phyloP scores from a whole-genome alignment of 179 eudicot species.

The Camellia oleifera region DNA sequence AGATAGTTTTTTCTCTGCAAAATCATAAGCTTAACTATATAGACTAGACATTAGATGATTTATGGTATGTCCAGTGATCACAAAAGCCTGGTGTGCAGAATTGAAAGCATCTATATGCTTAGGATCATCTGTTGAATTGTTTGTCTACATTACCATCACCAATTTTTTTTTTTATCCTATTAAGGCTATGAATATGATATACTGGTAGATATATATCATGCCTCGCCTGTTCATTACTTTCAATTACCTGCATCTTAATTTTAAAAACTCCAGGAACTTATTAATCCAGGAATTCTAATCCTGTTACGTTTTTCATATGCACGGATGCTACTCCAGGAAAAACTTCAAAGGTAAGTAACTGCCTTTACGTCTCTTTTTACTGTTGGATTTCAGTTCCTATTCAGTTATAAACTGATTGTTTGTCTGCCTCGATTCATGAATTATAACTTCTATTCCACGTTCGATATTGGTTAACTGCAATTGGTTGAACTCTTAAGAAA shows the following conservation, averaged over 20 bases:
- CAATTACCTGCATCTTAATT: conserved; percentile 3
- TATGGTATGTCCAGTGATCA: no score
- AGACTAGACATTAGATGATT: not conserved
- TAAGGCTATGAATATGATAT: not conserved
- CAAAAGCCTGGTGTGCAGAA: no score
- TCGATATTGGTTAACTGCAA: not conserved
- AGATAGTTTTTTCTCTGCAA: not conserved
- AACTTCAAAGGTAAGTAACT: conserved; percentile 53
- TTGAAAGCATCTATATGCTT: no score
- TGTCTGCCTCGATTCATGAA: not conserved
- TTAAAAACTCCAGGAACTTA: conserved; percentile 26
- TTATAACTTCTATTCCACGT: not conserved
- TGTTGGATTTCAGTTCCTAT: not conserved
- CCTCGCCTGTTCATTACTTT: not conserved
- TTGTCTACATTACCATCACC: not conserved
- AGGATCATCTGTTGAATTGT: not conserved
- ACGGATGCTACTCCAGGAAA: conserved; percentile 52
- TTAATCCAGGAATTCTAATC: conserved; percentile 29
- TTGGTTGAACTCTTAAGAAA: not conserved
- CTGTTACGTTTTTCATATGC: conserved; percentile 27
- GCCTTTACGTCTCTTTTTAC: not conserved
- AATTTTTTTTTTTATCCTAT: not conserved
- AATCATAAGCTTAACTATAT: not conserved
- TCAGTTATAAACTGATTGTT: not conserved
- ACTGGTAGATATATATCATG: not conserved